Base-by-base conservation (phyloP, 441 rosid genomes). In the Pelargonium myrrhifolium region DNA sequence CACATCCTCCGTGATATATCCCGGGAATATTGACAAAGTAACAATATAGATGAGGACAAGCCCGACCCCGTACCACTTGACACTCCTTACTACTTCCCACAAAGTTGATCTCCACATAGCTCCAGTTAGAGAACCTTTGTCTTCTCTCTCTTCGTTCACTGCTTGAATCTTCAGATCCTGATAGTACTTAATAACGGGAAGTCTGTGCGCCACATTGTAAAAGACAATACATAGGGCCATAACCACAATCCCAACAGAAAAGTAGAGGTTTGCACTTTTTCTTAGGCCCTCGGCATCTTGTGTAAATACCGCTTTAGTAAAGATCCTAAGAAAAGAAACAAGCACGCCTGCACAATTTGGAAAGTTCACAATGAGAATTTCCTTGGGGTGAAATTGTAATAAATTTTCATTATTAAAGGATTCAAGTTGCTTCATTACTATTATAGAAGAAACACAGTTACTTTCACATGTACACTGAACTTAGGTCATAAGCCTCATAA, bases 1-100 rank as follows among this genome's bases (percentile, higher is more conserved):
- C 69, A 93, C 99, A 63, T 91, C 96, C 81, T 93, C 99, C 0
- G 97, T 93, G 26, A 93, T 82, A 60, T 83, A 91, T 6, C 99
- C 99, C 4, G 99, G 99, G 67, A 93, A 93, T 77, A 93, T 91
- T 0, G 97, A 72, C 66, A 91, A 67, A 3, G 99, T 93, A 56
- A 89, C 97, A 7, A 80, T 1, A 42, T 89, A 90, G 35, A 93
- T 62, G 17, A 90, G 84, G 62, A 89, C 3, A 6, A 91, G 70
- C 63, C 99, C 97, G 1, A 86, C 62, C 47, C 96, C 97, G 49
- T 84, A 77, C 92, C 97, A 88, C 65, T 91, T 91, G 66, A 91
- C 72, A 11, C 80, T 77, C 63, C 79, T 82, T 42, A 91, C 82
- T 37, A 85, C 83, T 58, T 80, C 71, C 89, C 82, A 85, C 5